These are phyloP conservation scores for Cornus suecica DNA, from an alignment of 148 eudicot species.

Conservation along the genomic window DNA sequence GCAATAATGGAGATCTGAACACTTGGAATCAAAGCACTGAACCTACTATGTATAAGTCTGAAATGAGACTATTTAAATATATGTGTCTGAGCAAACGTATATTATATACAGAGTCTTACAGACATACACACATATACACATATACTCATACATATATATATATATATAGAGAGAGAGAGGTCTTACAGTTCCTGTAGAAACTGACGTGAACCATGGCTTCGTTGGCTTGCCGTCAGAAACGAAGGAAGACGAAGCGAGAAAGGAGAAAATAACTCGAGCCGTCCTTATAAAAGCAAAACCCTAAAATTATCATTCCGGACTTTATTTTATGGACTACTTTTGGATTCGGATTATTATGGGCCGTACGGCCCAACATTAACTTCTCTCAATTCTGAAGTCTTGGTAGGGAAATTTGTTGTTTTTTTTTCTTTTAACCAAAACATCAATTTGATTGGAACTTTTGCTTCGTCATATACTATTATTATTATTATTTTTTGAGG, in stretches of 20 bases:
- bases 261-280: neutral
- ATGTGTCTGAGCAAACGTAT: no score
- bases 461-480: no score
- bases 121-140: no score
- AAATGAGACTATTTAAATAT: no score
- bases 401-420: no score
- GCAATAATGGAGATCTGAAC: neutral
- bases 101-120: no score
- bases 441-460: no score
- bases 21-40: neutral
- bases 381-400: no score
- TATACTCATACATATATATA: neutral
- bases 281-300: neutral
- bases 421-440: no score
- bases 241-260: neutral
- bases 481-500: no score
- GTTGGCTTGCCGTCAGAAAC: neutral
- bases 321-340: no score
- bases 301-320: neutral
- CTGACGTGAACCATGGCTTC: constrained; percentile 54
- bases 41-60: no score
- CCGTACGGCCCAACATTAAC: neutral
- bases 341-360: neutral
- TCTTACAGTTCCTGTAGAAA: constrained; percentile 47
- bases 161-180: neutral